Percentiles rank a stretch among this genome's conserved stretches.
Evolutionary conservation across 2,329 filamentous ascomycete genomes (phyloP).

Genomic region (Sporothrix dimorphospora): DNA sequence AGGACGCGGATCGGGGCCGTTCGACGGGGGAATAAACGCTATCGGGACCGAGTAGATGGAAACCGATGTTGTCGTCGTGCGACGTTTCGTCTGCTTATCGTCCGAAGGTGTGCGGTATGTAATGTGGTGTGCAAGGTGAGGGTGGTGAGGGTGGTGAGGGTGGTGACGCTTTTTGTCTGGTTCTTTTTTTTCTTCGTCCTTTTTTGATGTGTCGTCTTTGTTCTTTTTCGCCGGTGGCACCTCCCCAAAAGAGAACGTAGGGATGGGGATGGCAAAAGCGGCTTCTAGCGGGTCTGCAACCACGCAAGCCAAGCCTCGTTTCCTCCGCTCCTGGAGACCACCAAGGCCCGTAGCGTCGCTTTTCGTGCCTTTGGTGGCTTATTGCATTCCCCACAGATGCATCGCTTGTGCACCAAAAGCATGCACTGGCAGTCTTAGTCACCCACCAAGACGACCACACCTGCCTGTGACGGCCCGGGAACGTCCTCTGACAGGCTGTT

Average conservation of each 20-base stretch:
- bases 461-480: not conserved
- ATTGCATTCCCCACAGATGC: not conserved
- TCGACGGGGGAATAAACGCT: not conserved
- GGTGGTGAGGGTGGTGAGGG: not conserved
- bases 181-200: not conserved
- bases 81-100: not conserved
- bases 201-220: constrained; percentile 10
- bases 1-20: not conserved
- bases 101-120: not conserved
- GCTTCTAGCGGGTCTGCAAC: constrained; percentile 3
- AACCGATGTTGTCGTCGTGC: not conserved
- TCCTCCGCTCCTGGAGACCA: not conserved
- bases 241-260: constrained; percentile 17
- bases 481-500: not conserved
- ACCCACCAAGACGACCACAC: not conserved
- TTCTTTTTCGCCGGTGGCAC: constrained; percentile 1
- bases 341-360: constrained; percentile 13
- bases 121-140: not conserved
- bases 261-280: not conserved
- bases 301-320: constrained; percentile 6
- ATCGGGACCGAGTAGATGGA: not conserved
- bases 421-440: constrained; percentile 4
- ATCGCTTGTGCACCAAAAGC: not conserved
- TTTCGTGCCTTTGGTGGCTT: not conserved
- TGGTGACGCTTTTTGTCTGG: not conserved